A percentile compares a stretch with the other conserved stretches of the same genome.
These are phyloP conservation scores for Dissophora globulifera DNA, from an alignment of 192 early-diverging fungal species.

Conservation along the genomic window DNA sequence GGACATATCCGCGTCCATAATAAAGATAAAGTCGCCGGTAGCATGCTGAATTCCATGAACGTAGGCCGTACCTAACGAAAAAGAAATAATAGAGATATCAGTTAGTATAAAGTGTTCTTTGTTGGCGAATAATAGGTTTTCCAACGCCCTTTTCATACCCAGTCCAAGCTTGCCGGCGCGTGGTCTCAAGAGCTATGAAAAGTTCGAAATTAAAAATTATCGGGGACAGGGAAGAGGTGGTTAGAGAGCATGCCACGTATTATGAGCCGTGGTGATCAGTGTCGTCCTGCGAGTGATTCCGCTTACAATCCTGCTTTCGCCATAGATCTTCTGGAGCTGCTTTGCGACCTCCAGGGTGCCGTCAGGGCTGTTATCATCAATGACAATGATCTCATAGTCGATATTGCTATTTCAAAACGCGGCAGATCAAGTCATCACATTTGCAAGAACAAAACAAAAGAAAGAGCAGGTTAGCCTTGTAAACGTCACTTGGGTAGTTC, in stretches of 20 bases:
- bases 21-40: constrained; percentile 95
- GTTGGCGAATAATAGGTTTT: too few relatives aligned
- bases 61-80: constrained; percentile 83
- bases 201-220: too few relatives aligned
- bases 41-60: constrained; percentile 93
- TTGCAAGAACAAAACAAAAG: too few relatives aligned
- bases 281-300: too few relatives aligned
- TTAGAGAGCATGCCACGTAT: too few relatives aligned
- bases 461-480: too few relatives aligned
- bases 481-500: too few relatives aligned
- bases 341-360: constrained; percentile 94
- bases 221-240: neutral
- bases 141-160: constrained; percentile 48
- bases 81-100: neutral
- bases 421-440: too few relatives aligned
- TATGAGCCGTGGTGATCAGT: too few relatives aligned
- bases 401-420: constrained; percentile 63
- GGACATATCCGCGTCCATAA: constrained; percentile 99
- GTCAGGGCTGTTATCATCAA: constrained; percentile 96
- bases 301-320: constrained; percentile 86
- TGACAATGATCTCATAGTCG: constrained; percentile 96
- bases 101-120: too few relatives aligned
- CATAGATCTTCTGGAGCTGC: constrained; percentile 87
- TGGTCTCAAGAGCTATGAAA: constrained; percentile 81
- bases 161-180: constrained; percentile 96